Evolutionary conservation across 2,329 filamentous ascomycete species (phyloP).

Genomic region (Aplosporella prunicola): DNA sequence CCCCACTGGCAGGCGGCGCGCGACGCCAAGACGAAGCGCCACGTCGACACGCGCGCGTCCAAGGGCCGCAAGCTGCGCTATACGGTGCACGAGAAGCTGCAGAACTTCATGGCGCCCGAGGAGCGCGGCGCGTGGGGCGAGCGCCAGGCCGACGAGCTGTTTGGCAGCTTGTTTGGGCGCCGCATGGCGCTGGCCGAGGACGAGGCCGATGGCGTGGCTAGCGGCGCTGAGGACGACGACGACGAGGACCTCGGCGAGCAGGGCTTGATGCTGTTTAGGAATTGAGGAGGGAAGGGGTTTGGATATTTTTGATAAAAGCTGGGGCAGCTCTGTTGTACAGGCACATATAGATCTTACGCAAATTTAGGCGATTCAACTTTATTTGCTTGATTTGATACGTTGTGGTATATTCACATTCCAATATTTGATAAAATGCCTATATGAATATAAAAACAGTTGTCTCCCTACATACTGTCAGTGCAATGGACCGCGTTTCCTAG

Average conservation of each 20-base stretch:
- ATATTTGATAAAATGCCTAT: too few relatives aligned
- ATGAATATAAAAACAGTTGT: too few relatives aligned
- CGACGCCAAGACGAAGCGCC: slow-evolving; percentile 74
- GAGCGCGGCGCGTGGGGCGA: slow-evolving; percentile 73
- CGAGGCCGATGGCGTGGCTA: slow-evolving; percentile 25
- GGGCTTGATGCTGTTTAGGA: slow-evolving; percentile 9
- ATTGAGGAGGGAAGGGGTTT: too few relatives aligned
- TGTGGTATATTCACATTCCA: too few relatives aligned
- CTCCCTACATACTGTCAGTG: too few relatives aligned
- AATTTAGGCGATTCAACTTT: too few relatives aligned
- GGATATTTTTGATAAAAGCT: too few relatives aligned
- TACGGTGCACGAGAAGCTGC: slow-evolving; percentile 90
- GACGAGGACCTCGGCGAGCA: slow-evolving; percentile 19
- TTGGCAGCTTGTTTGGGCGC: slow-evolving; percentile 41
- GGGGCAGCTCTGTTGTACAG: too few relatives aligned
- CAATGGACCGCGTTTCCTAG: too few relatives aligned
- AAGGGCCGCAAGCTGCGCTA: slow-evolving; percentile 92
- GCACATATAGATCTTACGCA: too few relatives aligned
- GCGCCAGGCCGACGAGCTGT: slow-evolving; percentile 59
- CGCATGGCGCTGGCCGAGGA: slow-evolving; percentile 36
- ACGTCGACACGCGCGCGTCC: slow-evolving; percentile 86
- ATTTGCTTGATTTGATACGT: too few relatives aligned
- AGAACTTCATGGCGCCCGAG: slow-evolving; percentile 96
- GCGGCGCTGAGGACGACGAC: slow-evolving; percentile 30
- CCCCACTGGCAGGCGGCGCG: slow-evolving; percentile 53